Conservation (phyloP, 805 yeast species). For the Candida silvatica region DNA sequence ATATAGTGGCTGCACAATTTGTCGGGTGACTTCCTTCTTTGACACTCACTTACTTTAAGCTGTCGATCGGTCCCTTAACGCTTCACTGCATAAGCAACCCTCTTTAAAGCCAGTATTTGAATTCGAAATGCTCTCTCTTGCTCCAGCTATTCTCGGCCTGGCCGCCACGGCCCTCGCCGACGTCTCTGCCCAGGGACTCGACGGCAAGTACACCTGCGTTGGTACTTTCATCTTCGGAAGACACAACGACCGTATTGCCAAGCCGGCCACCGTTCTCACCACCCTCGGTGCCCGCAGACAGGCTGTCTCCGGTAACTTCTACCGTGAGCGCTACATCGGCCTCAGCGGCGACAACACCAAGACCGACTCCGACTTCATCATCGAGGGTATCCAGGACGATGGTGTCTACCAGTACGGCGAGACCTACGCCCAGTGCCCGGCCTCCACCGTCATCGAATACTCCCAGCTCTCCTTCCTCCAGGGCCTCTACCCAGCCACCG, state of each 20-base stretch:
- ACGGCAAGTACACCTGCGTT: conserved; percentile 20
- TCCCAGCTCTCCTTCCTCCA: conserved; percentile 37
- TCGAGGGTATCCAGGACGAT: conserved; percentile 24
- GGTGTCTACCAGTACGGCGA: conserved; percentile 30
- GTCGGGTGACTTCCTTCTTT: no score
- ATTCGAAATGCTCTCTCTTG: no score
- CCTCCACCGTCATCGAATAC: conserved; percentile 29
- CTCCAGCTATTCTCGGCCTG: background rate
- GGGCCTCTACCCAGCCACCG: conserved; percentile 38
- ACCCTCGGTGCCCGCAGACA: conserved; percentile 34
- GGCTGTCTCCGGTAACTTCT: conserved; percentile 30
- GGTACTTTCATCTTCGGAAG: conserved; percentile 40
- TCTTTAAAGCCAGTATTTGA: background rate
- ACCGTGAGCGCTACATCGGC: conserved; percentile 35
- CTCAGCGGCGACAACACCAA: conserved; percentile 16
- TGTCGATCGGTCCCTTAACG: no score
- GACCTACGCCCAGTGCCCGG: conserved; percentile 28
- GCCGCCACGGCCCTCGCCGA: conserved; percentile 6
- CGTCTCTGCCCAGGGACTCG: conserved; percentile 14
- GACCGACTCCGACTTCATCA: conserved; percentile 21
- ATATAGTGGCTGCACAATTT: no score
- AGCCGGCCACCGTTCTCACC: conserved; percentile 34
- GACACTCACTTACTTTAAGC: no score
- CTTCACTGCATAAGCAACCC: no score
- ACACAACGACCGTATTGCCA: conserved; percentile 40